A percentile compares a stretch with the other conserved stretches of the same genome.
phyloP scores from a whole-genome alignment of 345 rosid genomes.

The Acer negundo region DNA sequence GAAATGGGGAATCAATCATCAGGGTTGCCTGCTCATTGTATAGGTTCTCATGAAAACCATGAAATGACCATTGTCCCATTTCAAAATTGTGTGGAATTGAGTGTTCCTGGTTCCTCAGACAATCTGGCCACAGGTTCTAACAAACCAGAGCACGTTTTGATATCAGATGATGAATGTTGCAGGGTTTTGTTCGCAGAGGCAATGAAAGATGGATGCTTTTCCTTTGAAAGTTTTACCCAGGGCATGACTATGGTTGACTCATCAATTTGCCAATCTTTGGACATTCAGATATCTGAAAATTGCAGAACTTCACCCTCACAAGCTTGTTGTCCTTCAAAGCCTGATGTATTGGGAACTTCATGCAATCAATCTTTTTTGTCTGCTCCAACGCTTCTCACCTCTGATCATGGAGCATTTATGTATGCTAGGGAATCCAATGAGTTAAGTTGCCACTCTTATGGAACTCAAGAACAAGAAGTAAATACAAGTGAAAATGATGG shows the following conservation, averaged over 20 bases:
- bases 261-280: conserved; percentile 38
- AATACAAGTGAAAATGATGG: conserved; percentile 35
- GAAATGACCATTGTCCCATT: conserved; percentile 43
- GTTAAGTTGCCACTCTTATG: conserved; percentile 40
- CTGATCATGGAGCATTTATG: conserved; percentile 34
- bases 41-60: conserved; percentile 41
- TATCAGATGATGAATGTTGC: conserved; percentile 91
- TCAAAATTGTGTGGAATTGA: conserved; percentile 47
- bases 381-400: conserved; percentile 35
- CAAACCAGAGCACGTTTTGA: conserved; percentile 53
- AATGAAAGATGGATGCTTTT: conserved; percentile 38
- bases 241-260: conserved; percentile 42
- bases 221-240: conserved; percentile 43
- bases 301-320: conserved; percentile 40
- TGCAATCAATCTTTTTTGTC: conserved; percentile 43
- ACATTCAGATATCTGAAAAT: conserved; percentile 42
- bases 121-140: conserved; percentile 37
- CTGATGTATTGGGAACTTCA: conserved; percentile 46
- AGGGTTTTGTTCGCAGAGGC: conserved; percentile 70
- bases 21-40: conserved; percentile 42
- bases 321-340: conserved; percentile 42
- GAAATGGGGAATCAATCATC: conserved; percentile 55
- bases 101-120: conserved; percentile 46
- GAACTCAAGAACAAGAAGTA: conserved; percentile 51
- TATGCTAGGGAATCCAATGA: conserved; percentile 43